Evolutionary conservation across 1,284 basidiomycete species (phyloP).

Genomic region (Phylloporus sp.): DNA sequence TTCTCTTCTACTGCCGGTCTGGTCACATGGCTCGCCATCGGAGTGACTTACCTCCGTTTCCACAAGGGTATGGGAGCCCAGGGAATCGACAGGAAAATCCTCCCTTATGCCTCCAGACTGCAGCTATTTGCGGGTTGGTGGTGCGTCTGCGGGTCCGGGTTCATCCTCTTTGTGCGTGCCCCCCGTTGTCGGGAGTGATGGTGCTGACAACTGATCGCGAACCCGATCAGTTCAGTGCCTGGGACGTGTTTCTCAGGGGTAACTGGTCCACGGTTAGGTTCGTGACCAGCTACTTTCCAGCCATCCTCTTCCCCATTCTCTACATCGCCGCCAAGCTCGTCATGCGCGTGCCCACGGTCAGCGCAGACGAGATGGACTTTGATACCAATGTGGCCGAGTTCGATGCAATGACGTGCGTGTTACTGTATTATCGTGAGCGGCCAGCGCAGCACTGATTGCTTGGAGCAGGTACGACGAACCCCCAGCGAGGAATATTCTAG

Average conservation of each 20-base stretch:
- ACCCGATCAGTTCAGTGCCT: slow-evolving; percentile 42
- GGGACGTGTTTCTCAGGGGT: slow-evolving; percentile 47
- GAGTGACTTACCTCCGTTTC: slow-evolving; percentile 65
- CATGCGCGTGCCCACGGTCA: slow-evolving; percentile 43
- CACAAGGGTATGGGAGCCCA: slow-evolving; percentile 59
- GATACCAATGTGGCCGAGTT: slow-evolving; percentile 53
- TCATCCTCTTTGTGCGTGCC: slow-evolving; percentile 45
- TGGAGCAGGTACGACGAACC: no score
- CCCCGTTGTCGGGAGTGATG: background rate
- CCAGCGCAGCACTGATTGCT: no score
- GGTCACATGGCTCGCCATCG: slow-evolving; percentile 67
- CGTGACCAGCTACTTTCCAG: slow-evolving; percentile 41
- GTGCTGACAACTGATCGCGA: background rate
- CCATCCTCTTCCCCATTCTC: slow-evolving; percentile 57
- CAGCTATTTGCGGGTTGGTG: slow-evolving; percentile 56
- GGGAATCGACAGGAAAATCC: slow-evolving; percentile 50
- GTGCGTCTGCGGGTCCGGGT: slow-evolving; percentile 37
- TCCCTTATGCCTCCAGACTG: slow-evolving; percentile 52
- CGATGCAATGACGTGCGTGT: slow-evolving; percentile 47
- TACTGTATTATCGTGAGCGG: background rate
- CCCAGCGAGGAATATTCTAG: slow-evolving; percentile 27
- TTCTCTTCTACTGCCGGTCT: slow-evolving; percentile 50
- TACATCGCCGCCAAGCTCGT: slow-evolving; percentile 51
- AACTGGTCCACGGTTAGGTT: slow-evolving; percentile 42
- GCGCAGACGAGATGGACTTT: slow-evolving; percentile 62